phyloP scores from a whole-genome alignment of 768 basidiomycete genomes.

The Tremella fuciformis region DNA sequence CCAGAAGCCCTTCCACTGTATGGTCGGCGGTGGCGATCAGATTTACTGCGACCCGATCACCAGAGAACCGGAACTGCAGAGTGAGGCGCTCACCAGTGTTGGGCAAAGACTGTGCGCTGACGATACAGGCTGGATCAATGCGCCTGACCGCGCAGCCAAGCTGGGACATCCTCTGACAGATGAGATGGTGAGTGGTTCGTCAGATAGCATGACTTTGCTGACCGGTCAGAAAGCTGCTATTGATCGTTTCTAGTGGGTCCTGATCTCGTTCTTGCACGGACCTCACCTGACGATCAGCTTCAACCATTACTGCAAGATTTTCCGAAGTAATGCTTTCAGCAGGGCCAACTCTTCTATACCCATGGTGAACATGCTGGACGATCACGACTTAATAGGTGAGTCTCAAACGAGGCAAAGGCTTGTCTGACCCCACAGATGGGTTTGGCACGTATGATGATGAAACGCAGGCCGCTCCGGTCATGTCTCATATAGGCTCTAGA shows the following conservation, averaged over 20 bases:
- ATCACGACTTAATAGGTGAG: conserved; percentile 61
- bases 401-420: conserved; percentile 3
- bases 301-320: conserved; percentile 82
- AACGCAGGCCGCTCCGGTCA: conserved; percentile 37
- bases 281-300: conserved; percentile 57
- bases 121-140: conserved; percentile 61
- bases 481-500: conserved; percentile 68
- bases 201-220: neutral
- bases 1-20: conserved; percentile 76
- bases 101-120: neutral
- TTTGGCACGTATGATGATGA: conserved; percentile 50
- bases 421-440: conserved; percentile 18
- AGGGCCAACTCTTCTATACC: conserved; percentile 87
- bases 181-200: conserved; percentile 58
- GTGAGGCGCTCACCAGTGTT: conserved; percentile 9
- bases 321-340: conserved; percentile 84
- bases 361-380: conserved; percentile 57
- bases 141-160: conserved; percentile 62
- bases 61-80: conserved; percentile 60
- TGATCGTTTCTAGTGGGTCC: conserved; percentile 59
- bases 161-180: conserved; percentile 62
- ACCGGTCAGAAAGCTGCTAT: conserved; percentile 58
- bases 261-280: neutral
- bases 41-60: conserved; percentile 69
- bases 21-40: conserved; percentile 93